Conservation (phyloP, 2,329 filamentous ascomycete species). For the Aspergillus pseudotamarii region DNA sequence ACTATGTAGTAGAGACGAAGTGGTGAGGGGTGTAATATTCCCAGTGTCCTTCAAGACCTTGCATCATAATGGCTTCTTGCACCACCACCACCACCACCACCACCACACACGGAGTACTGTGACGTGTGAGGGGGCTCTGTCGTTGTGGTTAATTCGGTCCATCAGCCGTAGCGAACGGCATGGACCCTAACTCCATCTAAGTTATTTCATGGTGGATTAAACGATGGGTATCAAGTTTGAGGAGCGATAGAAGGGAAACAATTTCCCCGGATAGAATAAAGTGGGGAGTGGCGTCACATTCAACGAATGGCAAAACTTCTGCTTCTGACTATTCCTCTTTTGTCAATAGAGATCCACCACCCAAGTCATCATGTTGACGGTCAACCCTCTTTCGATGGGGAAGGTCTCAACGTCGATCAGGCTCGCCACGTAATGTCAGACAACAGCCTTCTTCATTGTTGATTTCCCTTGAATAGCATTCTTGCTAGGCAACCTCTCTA, state of each 20-base stretch:
- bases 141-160: neutral
- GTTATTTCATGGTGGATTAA: neutral
- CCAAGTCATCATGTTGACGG: neutral
- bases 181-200: neutral
- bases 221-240: neutral
- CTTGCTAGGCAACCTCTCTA: neutral
- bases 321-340: conserved; percentile 1
- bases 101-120: neutral
- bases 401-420: conserved; percentile 9
- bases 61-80: neutral
- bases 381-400: neutral
- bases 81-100: no score
- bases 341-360: neutral
- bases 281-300: conserved; percentile 10
- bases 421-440: conserved; percentile 9
- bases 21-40: neutral
- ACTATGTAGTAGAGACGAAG: neutral
- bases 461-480: neutral
- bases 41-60: neutral
- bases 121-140: neutral
- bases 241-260: neutral
- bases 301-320: conserved; percentile 10
- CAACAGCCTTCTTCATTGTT: neutral
- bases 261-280: neutral
- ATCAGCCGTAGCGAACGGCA: neutral